Percentiles rank a stretch among this genome's conserved stretches.
Conservation (phyloP, 495 filamentous ascomycete genomes). For the Hyaloscypha finlandica region DNA sequence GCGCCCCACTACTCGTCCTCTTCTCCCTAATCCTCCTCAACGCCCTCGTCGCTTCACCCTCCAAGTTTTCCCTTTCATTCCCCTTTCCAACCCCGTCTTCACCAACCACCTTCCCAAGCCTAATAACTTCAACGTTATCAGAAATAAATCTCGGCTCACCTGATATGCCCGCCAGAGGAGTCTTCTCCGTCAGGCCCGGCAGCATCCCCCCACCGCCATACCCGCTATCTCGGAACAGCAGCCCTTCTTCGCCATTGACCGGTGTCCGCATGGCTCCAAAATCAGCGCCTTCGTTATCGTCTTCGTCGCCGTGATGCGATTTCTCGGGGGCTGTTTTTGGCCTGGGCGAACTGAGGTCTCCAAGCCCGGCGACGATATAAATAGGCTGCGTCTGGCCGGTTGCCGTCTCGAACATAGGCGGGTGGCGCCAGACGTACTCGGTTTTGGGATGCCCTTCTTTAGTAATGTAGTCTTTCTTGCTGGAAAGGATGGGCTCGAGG, state of each 20-base stretch:
- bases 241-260: constrained; percentile 7
- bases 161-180: constrained; percentile 5
- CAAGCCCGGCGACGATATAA: constrained; percentile 17
- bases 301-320: not conserved
- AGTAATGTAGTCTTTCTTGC: constrained; percentile 28
- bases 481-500: constrained; percentile 22
- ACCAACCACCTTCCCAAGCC: not conserved
- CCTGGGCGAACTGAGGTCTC: not conserved
- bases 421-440: constrained; percentile 31
- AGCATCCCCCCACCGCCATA: constrained; percentile 22
- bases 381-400: constrained; percentile 9
- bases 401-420: constrained; percentile 23
- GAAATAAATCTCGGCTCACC: not conserved
- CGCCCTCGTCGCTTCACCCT: not conserved
- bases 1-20: not conserved
- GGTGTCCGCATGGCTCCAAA: not conserved
- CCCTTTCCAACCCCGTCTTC: not conserved
- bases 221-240: constrained; percentile 20
- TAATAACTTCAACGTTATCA: not conserved
- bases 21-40: not conserved
- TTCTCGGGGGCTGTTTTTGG: not conserved
- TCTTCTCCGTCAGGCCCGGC: constrained; percentile 11
- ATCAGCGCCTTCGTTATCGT: constrained; percentile 1
- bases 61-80: not conserved
- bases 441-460: constrained; percentile 25